Evolutionary conservation across 345 rosid genomes (phyloP), one percentile per base, ranked within the genome.

Genomic region (Mangifera indica): DNA sequence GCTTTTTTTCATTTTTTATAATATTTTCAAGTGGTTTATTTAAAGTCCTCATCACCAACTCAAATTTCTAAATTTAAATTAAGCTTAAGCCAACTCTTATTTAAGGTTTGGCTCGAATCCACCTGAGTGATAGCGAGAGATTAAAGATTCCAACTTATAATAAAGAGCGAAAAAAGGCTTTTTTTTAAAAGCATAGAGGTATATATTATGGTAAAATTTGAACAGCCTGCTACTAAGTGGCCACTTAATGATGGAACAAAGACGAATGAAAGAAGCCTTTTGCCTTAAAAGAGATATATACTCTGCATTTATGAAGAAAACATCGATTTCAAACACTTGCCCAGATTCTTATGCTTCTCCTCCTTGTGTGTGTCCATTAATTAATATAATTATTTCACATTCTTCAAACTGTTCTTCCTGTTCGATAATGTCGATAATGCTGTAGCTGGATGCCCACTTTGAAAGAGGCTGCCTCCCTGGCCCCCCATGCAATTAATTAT

Each of bases 291-390:
- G 42, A 24, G 14, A 18, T 9, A 58, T 9, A 58, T 70, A 2
- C 73, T 10, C 26, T 59, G 66, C 58, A 70, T 59, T 22, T 32
- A n/a, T 10, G 10, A 46, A 9, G 46, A 58, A 70, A 70, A 60
- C 66, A 48, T 70, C 66, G 4, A 46, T 48, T 21, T 71, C 74
- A 52, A 52, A 2, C 42, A 37, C 22, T 46, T 29, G 1, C 42
- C 21, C 44, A 52, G 74, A 71, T 60, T 71, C 74, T 12, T n/a
- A 20, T 60, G 59, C 66, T 49, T 15, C 53, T 46, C 8, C 29
- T 14, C 1, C 2, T 20, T 12, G 32, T 29, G 32, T 3, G 3
- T 29, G 32, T 29, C 3, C 3, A 29, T 29, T 29, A 3, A 29
- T 64, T 56, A 10, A 1, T n/a, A 17, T 11, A 67, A 67, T 52